phyloP scores from a whole-genome alignment of 1,139 yeast species.

The Magnusiomyces clavatus region DNA sequence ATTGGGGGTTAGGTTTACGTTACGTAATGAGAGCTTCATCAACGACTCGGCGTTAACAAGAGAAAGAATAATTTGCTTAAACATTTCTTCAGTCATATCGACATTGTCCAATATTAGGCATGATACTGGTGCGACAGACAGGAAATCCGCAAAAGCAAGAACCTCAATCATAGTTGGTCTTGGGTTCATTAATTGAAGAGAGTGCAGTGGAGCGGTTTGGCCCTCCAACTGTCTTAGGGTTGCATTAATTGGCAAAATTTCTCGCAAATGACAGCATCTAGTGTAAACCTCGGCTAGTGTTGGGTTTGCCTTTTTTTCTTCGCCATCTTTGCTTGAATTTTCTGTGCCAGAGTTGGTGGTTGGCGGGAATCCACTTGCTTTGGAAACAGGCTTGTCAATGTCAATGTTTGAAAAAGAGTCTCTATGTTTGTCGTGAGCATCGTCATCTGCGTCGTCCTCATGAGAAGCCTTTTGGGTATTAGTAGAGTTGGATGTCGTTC shows the following conservation, averaged over 20 bases:
- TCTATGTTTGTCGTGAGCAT: not conserved
- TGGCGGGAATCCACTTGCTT: not conserved
- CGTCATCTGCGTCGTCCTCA: not conserved
- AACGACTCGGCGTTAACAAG: constrained; percentile 54
- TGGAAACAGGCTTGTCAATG: constrained; percentile 20
- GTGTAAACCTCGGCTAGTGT: constrained; percentile 68
- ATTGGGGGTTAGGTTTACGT: constrained; percentile 59
- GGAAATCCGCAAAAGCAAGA: constrained; percentile 78
- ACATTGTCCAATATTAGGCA: constrained; percentile 80
- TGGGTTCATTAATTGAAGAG: constrained; percentile 75
- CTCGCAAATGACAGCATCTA: constrained; percentile 86
- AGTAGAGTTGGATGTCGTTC: too few species aligned
- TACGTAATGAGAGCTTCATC: constrained; percentile 68
- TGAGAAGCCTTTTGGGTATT: not conserved
- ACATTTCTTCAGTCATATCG: constrained; percentile 71
- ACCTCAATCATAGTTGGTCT: constrained; percentile 87
- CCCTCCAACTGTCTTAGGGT: constrained; percentile 76
- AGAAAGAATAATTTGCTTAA: constrained; percentile 50
- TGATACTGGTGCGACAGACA: constrained; percentile 74
- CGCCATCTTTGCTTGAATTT: not conserved
- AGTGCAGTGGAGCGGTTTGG: constrained; percentile 66
- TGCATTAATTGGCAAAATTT: constrained; percentile 88
- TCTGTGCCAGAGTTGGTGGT: not conserved
- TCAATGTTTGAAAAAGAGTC: not conserved
- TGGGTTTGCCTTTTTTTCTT: constrained; percentile 36